Evolutionary conservation across 768 basidiomycete genomes (phyloP), one percentile per base, ranked within the genome.

Genomic region (Stropharia rugosoannulata): DNA sequence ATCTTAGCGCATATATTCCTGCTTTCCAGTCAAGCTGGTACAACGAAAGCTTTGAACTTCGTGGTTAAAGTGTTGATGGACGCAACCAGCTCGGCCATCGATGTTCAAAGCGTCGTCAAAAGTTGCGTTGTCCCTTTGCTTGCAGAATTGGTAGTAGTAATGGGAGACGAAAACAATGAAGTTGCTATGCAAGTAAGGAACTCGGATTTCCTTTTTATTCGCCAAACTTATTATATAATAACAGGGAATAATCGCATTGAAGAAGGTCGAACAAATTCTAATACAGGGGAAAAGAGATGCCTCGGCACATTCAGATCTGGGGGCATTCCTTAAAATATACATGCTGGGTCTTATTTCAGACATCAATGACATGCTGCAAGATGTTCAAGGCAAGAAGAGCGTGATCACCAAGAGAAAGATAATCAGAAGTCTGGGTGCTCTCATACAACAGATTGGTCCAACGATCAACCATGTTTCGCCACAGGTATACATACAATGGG

Each of bases 281-380:
- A 60, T 47, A 37, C 61, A 61, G 55, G 68, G 46, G n/a, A 67
- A 66, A 46, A 67, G 63, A 18, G 68, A 68, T 57, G 62, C 64
- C 37, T 60, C 60, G 19, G 54, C 68, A 55, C 62, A 64, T 16
- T 65, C 70, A 19, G 77, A 80, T 54, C 68, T 90, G 37, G 77
- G 80, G 18, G 68, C 70, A 0, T 88, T 94, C 53, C 74, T 98
- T 46, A 86, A 87, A 68, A 76, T 75, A 7, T 81, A 93, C 59
- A 87, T 95, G 73, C 81, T 97, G 5, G 95, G 91, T 1, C 77
- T 98, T 52, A 86, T 98, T 16, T 85, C 91, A 0, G 78, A 86
- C 59, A 80, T 97, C 62, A 95, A 90, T 62, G 92, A 94, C 32
- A 84, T 89, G 71, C 71, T 98, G 50, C 92, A 93, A 66, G 95